Conservation (phyloP, 257 asterid species). For the Salvia splendens region DNA sequence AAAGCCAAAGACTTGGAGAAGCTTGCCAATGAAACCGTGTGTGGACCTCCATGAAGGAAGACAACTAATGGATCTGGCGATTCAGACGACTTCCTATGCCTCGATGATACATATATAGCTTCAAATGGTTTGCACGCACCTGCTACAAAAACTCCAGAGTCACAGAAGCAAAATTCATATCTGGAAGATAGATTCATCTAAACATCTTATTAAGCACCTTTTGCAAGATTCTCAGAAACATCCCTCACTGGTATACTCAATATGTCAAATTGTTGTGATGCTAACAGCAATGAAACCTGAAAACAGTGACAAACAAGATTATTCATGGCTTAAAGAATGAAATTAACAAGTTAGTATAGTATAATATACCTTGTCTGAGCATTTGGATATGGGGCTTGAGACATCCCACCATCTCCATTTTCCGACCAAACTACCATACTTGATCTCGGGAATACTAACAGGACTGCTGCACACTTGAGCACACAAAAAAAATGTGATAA, state of each 20-base stretch:
- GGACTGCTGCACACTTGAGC: constrained; percentile 77
- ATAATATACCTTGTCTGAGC: constrained; percentile 63
- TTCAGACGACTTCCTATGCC: constrained; percentile 36
- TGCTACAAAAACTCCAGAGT: background rate
- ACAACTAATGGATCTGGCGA: constrained; percentile 60
- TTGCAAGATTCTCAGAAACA: constrained; percentile 45
- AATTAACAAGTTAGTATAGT: no score
- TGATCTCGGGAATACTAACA: constrained; percentile 64
- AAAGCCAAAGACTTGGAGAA: constrained; percentile 81
- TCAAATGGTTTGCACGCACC: constrained; percentile 86
- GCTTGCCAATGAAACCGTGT: constrained; percentile 60
- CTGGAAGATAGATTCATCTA: no score
- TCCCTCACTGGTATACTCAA: constrained; percentile 64
- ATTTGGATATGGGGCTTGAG: constrained; percentile 55
- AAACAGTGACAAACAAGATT: constrained; percentile 19
- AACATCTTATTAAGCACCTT: constrained; percentile 40
- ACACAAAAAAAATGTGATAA: background rate
- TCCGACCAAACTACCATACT: constrained; percentile 59
- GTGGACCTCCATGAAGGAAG: constrained; percentile 94
- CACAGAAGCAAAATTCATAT: no score
- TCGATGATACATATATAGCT: constrained; percentile 87
- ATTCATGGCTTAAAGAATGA: no score
- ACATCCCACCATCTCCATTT: constrained; percentile 80
- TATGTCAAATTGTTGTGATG: constrained; percentile 50
- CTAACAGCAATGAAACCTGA: constrained; percentile 67